Percentiles rank a stretch among this genome's conserved stretches.
phyloP scores from a whole-genome alignment of 352 stramenopile species.

The Globisporangium radiosum region DNA sequence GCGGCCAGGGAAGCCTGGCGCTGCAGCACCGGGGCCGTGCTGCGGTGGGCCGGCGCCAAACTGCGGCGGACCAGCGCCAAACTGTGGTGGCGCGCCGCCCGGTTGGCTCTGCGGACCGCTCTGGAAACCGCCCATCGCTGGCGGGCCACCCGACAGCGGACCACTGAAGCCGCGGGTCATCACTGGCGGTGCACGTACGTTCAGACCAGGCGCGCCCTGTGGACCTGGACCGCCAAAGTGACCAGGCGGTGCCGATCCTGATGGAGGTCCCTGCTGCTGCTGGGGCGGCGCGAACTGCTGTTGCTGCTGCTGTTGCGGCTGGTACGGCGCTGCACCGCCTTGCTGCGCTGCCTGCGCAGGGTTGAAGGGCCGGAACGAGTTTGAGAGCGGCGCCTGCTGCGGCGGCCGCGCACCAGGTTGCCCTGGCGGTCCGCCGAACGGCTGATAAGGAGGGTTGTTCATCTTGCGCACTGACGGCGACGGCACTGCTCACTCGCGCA shows the following conservation, averaged over 20 bases:
- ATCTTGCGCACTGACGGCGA: slow-evolving; percentile 9
- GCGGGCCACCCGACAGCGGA: slow-evolving; percentile 15
- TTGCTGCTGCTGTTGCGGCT: slow-evolving; percentile 28
- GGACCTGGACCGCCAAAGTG: slow-evolving; percentile 27
- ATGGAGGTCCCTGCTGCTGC: slow-evolving; percentile 20
- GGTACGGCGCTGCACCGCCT: slow-evolving; percentile 46
- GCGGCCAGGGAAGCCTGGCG: slow-evolving; percentile 13
- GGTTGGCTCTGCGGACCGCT: slow-evolving; percentile 17
- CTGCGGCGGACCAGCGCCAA: slow-evolving; percentile 9
- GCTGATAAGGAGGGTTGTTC: slow-evolving; percentile 38
- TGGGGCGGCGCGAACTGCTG: slow-evolving; percentile 14
- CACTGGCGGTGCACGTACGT: slow-evolving; percentile 20
- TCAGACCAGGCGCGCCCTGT: slow-evolving; percentile 18
- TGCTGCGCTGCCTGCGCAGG: slow-evolving; percentile 20
- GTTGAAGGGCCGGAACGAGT: slow-evolving; percentile 66
- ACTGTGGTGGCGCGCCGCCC: slow-evolving; percentile 11
- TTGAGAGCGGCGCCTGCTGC: slow-evolving; percentile 25
- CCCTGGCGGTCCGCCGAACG: slow-evolving; percentile 36
- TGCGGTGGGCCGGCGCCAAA: slow-evolving; percentile 2
- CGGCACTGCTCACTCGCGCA: slow-evolving; percentile 1
- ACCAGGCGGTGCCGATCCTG: slow-evolving; percentile 9
- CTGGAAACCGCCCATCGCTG: slow-evolving; percentile 13
- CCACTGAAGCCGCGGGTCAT: slow-evolving; percentile 12
- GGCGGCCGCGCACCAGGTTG: slow-evolving; percentile 21
- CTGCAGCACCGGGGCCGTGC: slow-evolving; percentile 3